These are phyloP conservation scores for Coix lacrymajobi DNA, from an alignment of 176 grass and related monocot genomes.

Conservation along the genomic window DNA sequence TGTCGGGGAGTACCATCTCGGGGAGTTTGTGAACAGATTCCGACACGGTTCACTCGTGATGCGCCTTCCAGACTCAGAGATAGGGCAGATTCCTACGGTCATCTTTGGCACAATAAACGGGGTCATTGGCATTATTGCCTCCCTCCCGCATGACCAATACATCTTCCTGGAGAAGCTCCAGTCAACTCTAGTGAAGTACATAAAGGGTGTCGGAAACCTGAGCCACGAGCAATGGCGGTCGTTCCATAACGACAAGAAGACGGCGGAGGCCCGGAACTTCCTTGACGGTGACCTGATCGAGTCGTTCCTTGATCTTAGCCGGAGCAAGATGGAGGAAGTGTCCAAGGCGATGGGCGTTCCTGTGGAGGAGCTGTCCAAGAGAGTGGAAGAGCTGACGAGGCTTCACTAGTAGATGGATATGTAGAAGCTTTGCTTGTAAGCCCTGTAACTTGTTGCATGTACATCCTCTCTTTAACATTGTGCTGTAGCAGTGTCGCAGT, in stretches of 20 bases:
- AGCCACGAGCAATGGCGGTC: slow-evolving; percentile 91
- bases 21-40: slow-evolving; percentile 83
- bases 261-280: slow-evolving; percentile 51
- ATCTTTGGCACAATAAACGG: slow-evolving; percentile 93
- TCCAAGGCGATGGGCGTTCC: slow-evolving; percentile 57
- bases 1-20: slow-evolving; percentile 84
- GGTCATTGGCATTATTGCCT: slow-evolving; percentile 82
- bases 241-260: slow-evolving; percentile 83
- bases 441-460: neutral
- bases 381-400: slow-evolving; percentile 88
- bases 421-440: neutral
- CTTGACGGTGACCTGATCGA: slow-evolving; percentile 91
- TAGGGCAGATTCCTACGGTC: slow-evolving; percentile 63
- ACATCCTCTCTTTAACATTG: neutral
- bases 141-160: slow-evolving; percentile 77
- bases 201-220: slow-evolving; percentile 79
- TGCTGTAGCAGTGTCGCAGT: neutral
- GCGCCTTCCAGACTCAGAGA: slow-evolving; percentile 66
- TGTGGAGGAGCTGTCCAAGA: slow-evolving; percentile 83
- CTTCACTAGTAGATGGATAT: slow-evolving; percentile 65
- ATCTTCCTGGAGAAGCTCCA: slow-evolving; percentile 87
- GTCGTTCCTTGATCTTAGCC: slow-evolving; percentile 79
- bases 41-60: slow-evolving; percentile 85
- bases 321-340: slow-evolving; percentile 76
- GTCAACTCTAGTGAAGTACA: slow-evolving; percentile 62